Evolutionary conservation across 2,329 filamentous ascomycete species (phyloP), one percentile per base, ranked within the genome.

Genomic region (Dichotomopilus funicola): DNA sequence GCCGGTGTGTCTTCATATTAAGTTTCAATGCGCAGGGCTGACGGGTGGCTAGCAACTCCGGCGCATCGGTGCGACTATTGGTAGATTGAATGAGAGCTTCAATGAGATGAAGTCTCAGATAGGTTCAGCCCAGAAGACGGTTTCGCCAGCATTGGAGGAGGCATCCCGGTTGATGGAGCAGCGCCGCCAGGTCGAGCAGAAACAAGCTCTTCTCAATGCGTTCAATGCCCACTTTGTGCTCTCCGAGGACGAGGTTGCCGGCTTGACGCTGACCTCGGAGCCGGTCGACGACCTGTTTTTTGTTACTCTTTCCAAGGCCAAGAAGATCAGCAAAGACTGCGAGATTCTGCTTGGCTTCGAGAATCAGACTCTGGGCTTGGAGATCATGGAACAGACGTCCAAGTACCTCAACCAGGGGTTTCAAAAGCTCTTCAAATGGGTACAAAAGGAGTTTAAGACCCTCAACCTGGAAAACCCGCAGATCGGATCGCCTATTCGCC

Each of bases 381-480:
- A 97, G 64, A 81, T 97, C 49, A 91, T 97, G 79, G 92, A 96
- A 60, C 84, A 92, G 68, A 92, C 86, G 54, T 91, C 91, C 0
- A 90, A 89, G 57, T 84, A 89, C 59, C 79, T 99, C 49, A 94
- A 96, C 65, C 79, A 86, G 12, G 92, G 89, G 5, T 99, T 94
- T 64, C 92, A 99, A 68, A 99, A 96, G 68, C 79, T 99, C 2
- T 96, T 95, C 71, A 85, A 89, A 64, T 99, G 92, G 92, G 85
- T 95, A 19, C 91, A 96, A 68, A 85, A 88, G 57, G 91, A 96
- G 65, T 95, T 99, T 73, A 95, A 91, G 69, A 86, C 86, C 0
- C 73, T 97, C 50, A 95, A 97, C 68, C 79, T 97, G 7, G 94
- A 99, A 66, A 96, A 95, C 62, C 91, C 91, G 0, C 91, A 95